Percentiles rank a stretch among this genome's conserved stretches.
These are phyloP conservation scores for Pseudocercospora macadamiae DNA, from an alignment of 2,329 filamentous ascomycete genomes.

Conservation along the genomic window DNA sequence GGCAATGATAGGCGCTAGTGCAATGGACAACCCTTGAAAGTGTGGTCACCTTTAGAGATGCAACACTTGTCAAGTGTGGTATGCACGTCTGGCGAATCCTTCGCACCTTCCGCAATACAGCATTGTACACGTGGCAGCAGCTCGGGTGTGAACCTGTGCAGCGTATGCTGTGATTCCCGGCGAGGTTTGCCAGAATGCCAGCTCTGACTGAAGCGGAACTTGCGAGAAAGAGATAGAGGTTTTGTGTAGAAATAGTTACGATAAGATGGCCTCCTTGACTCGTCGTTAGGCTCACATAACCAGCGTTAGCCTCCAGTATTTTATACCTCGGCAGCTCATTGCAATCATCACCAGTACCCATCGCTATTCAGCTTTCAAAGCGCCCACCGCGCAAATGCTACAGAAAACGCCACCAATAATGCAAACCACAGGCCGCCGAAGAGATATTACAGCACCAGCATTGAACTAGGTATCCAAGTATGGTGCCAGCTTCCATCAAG, in stretches of 20 bases:
- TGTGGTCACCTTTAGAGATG: not conserved
- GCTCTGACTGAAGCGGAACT: too few species aligned
- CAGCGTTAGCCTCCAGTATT: not conserved
- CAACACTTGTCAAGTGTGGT: not conserved
- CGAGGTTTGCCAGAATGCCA: too few species aligned
- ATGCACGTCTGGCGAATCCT: not conserved
- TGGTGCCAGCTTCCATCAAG: not conserved
- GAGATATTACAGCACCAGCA: not conserved
- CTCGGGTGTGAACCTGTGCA: too few species aligned
- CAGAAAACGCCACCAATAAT: constrained; percentile 4
- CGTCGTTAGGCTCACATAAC: constrained; percentile 2
- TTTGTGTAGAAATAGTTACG: too few species aligned
- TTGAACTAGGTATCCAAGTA: not conserved
- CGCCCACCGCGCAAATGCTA: constrained; percentile 3
- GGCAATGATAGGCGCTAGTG: constrained; percentile 22
- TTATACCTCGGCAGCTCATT: constrained; percentile 3
- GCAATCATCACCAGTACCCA: constrained; percentile 13
- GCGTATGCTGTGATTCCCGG: too few species aligned
- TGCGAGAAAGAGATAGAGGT: too few species aligned
- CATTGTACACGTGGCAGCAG: too few species aligned
- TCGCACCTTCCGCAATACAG: not conserved
- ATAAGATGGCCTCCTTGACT: not conserved
- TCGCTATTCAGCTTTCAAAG: constrained; percentile 4
- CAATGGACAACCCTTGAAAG: constrained; percentile 12
- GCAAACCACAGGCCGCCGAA: not conserved